Conservation (phyloP, 2,329 filamentous ascomycete species). For the Fusarium sp. region DNA sequence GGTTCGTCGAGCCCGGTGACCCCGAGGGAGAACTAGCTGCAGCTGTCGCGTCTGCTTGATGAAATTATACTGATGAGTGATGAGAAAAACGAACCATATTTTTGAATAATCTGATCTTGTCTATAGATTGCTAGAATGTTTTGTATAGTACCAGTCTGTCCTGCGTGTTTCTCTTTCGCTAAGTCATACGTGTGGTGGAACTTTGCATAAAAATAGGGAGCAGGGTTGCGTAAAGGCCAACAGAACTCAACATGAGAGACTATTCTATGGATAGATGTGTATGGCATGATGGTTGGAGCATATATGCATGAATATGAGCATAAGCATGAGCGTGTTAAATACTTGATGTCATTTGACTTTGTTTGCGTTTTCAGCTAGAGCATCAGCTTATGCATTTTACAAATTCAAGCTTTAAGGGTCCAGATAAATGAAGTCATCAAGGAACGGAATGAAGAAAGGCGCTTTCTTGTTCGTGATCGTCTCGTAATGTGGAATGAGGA, state of each 20-base stretch:
- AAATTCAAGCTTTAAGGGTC: not conserved
- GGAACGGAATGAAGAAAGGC: conserved; percentile 18
- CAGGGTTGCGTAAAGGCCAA: conserved; percentile 31
- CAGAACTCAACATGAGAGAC: conserved; percentile 30
- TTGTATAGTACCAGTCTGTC: conserved; percentile 22
- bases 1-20: conserved; percentile 60
- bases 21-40: conserved; percentile 52
- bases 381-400: conserved; percentile 5
- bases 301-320: conserved; percentile 20
- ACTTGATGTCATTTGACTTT: conserved; percentile 20
- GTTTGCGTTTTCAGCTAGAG: conserved; percentile 10
- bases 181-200: conserved; percentile 6
- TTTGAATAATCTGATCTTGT: conserved; percentile 16
- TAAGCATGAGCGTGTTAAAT: conserved; percentile 12
- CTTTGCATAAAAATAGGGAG: conserved; percentile 19
- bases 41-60: conserved; percentile 17
- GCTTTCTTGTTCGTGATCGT: conserved; percentile 5
- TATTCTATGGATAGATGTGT: conserved; percentile 5
- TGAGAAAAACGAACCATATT: conserved; percentile 20
- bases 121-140: conserved; percentile 22
- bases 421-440: conserved; percentile 18
- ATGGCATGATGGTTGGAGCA: conserved; percentile 25
- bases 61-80: conserved; percentile 13
- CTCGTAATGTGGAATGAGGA: conserved; percentile 30
- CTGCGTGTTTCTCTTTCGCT: conserved; percentile 17